Conservation (phyloP, 1,139 yeast genomes). For the Yamadazyma aaseri region DNA sequence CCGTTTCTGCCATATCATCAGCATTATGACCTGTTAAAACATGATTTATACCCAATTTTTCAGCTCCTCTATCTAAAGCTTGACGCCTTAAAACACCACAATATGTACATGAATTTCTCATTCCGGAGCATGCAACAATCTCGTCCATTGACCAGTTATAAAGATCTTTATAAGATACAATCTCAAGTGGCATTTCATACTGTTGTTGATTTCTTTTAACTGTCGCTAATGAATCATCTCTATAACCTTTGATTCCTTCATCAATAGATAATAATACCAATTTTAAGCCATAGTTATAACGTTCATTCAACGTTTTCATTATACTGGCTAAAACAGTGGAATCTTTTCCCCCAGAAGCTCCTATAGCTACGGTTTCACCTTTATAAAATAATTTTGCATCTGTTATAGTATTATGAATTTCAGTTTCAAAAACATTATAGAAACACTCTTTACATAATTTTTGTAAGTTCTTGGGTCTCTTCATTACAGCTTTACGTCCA, state of each 20-base stretch:
- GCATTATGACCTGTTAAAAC: conserved; percentile 99
- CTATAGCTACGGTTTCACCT: conserved; percentile 92
- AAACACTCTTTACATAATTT: conserved; percentile 93
- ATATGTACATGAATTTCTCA: conserved; percentile 92
- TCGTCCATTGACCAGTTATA: conserved; percentile 99
- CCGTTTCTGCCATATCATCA: conserved; percentile 99
- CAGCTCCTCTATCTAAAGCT: conserved; percentile 94
- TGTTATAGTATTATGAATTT: conserved; percentile 85
- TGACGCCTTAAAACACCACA: conserved; percentile 97
- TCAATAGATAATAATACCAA: conserved; percentile 85
- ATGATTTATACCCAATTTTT: conserved; percentile 80
- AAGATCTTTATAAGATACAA: conserved; percentile 83
- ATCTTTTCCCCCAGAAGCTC: conserved; percentile 98
- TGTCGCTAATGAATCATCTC: conserved; percentile 96
- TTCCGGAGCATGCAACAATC: conserved; percentile 92
- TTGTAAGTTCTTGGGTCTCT: conserved; percentile 88
- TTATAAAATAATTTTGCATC: conserved; percentile 64
- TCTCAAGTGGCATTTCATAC: conserved; percentile 84
- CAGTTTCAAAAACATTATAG: conserved; percentile 88
- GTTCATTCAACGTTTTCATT: conserved; percentile 80
- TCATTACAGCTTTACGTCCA: conserved; percentile 79
- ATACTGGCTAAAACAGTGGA: conserved; percentile 93
- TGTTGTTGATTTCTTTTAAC: conserved; percentile 91
- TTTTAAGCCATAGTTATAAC: conserved; percentile 82
- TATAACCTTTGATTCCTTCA: conserved; percentile 95